A percentile compares a stretch with the other conserved stretches of the same genome.
These are phyloP conservation scores for Hyphopichia buzzinii DNA, from an alignment of 1,139 yeast genomes.

Conservation along the genomic window DNA sequence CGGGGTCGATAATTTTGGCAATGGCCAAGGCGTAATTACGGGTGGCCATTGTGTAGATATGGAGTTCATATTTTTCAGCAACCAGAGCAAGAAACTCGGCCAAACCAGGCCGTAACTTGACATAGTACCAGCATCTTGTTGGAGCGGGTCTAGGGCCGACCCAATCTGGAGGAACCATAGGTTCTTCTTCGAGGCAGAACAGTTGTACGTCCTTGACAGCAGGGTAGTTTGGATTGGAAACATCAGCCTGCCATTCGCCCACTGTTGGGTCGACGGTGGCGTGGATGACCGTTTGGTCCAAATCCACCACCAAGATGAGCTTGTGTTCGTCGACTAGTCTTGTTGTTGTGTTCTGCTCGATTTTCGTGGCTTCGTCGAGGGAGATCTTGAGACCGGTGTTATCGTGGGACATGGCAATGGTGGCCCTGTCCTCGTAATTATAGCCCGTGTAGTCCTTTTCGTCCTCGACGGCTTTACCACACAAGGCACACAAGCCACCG, in stretches of 20 bases:
- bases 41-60: constrained; percentile 99
- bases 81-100: constrained; percentile 65
- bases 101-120: constrained; percentile 88
- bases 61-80: constrained; percentile 75
- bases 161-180: constrained; percentile 56
- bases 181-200: constrained; percentile 77
- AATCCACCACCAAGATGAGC: constrained; percentile 87
- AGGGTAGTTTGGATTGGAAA: constrained; percentile 77
- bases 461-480: constrained; percentile 84
- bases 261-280: constrained; percentile 98
- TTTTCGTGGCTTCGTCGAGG: constrained; percentile 78
- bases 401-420: constrained; percentile 87
- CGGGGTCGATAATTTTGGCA: constrained; percentile 89
- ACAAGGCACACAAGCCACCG: constrained; percentile 92
- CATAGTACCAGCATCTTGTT: constrained; percentile 80
- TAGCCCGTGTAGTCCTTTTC: constrained; percentile 79
- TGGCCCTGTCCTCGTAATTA: constrained; percentile 72
- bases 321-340: constrained; percentile 63
- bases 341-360: constrained; percentile 67
- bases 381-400: constrained; percentile 84
- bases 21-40: constrained; percentile 88
- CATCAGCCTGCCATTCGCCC: constrained; percentile 92
- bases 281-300: constrained; percentile 96
- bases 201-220: constrained; percentile 79
- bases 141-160: constrained; percentile 58